These are phyloP conservation scores for Suillus weaverae DNA, from an alignment of 768 basidiomycete species.

Conservation along the genomic window DNA sequence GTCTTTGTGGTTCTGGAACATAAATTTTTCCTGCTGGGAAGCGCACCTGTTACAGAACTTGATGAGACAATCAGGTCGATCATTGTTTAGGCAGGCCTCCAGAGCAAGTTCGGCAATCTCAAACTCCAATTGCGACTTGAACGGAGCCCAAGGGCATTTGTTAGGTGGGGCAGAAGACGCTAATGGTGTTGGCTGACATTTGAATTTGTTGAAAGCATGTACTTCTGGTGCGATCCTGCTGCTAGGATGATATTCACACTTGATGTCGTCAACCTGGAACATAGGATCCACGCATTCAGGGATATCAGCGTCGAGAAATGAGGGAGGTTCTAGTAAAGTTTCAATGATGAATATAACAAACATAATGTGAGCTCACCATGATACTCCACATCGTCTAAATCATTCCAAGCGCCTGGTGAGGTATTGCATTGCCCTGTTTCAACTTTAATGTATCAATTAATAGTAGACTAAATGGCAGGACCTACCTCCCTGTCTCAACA, in stretches of 20 bases:
- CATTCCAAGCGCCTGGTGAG: too few relatives aligned
- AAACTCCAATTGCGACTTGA: slow-evolving; percentile 29
- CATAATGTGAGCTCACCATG: too few relatives aligned
- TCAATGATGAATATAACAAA: too few relatives aligned
- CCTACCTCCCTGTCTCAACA: too few relatives aligned
- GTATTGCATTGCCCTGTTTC: too few relatives aligned
- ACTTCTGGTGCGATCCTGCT: slow-evolving; percentile 10
- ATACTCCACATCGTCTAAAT: too few relatives aligned
- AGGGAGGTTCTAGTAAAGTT: too few relatives aligned
- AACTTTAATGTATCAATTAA: too few relatives aligned
- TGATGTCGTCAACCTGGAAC: slow-evolving; percentile 20
- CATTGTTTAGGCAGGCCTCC: slow-evolving; percentile 20
- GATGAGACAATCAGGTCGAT: slow-evolving; percentile 20
- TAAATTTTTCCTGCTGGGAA: slow-evolving; percentile 12
- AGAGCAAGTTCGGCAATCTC: slow-evolving; percentile 29
- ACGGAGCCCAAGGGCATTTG: slow-evolving; percentile 32
- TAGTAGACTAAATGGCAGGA: too few relatives aligned
- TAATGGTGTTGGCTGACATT: background rate
- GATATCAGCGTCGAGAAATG: too few relatives aligned
- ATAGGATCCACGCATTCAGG: too few relatives aligned
- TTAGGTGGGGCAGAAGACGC: background rate
- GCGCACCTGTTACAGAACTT: slow-evolving; percentile 13
- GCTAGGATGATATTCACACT: slow-evolving; percentile 24
- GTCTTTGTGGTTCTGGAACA: slow-evolving; percentile 19
- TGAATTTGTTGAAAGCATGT: slow-evolving; percentile 19